A percentile compares a stretch with the other conserved stretches of the same genome.
These are phyloP conservation scores for Fusarium papillatum DNA, from an alignment of 2,329 filamentous ascomycete genomes.

Conservation along the genomic window DNA sequence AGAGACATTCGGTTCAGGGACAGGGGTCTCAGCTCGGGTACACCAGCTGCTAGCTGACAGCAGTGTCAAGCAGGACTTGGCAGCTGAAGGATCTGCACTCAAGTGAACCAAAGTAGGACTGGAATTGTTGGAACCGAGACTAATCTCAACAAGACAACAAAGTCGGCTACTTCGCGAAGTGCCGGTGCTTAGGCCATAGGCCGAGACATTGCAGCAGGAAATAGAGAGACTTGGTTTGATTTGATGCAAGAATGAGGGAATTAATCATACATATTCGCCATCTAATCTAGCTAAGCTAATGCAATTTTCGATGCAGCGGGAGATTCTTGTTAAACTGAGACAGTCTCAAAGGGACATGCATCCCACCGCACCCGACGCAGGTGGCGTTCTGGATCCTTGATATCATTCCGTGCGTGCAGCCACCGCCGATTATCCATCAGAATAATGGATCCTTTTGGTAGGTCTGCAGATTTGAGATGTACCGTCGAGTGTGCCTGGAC, in stretches of 20 bases:
- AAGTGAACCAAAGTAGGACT: not conserved
- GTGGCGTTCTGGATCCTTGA: conserved; percentile 51
- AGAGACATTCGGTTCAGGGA: not conserved
- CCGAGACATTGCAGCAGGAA: not conserved
- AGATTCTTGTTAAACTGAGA: not conserved
- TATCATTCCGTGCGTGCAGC: conserved; percentile 49
- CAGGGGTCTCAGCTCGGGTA: not conserved
- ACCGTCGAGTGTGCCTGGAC: conserved; percentile 28
- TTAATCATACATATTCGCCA: not conserved
- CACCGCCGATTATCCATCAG: conserved; percentile 52
- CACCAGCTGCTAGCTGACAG: not conserved
- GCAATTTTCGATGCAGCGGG: not conserved
- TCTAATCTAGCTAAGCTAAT: not conserved
- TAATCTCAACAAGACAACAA: not conserved
- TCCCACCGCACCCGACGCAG: conserved; percentile 53
- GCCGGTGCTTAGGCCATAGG: not conserved
- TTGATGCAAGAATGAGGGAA: conserved; percentile 2
- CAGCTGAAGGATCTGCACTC: not conserved
- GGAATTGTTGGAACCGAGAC: not conserved
- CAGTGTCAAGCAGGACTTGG: not conserved
- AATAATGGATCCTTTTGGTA: conserved; percentile 47
- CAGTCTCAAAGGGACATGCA: conserved; percentile 41
- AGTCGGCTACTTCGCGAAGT: not conserved
- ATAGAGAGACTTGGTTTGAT: not conserved
- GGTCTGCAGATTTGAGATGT: conserved; percentile 42